A percentile compares a stretch with the other conserved stretches of the same genome.
Evolutionary conservation across 768 basidiomycete genomes (phyloP).

Genomic region (Mycena epipterygia): DNA sequence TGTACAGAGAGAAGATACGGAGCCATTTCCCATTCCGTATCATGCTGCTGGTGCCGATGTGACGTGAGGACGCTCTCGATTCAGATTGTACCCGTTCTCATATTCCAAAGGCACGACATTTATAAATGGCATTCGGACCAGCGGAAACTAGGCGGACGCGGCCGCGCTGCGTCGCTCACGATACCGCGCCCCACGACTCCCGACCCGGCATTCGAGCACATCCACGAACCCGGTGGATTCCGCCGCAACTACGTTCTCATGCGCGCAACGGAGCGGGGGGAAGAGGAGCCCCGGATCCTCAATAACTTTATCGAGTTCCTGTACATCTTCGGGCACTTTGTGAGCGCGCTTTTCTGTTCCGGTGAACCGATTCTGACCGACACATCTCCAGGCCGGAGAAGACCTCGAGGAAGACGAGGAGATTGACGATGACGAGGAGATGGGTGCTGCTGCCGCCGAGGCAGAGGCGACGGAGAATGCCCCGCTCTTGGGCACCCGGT

Average conservation of each 20-base stretch:
- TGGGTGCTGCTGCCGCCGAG: slow-evolving; percentile 38
- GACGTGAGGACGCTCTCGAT: slow-evolving; percentile 73
- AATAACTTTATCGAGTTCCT: slow-evolving; percentile 96
- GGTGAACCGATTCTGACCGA: slow-evolving; percentile 10
- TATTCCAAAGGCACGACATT: slow-evolving; percentile 75
- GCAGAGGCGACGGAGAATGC: slow-evolving; percentile 59
- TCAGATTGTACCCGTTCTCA: slow-evolving; percentile 34
- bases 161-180: slow-evolving; percentile 80
- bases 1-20: slow-evolving; percentile 63
- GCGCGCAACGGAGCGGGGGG: slow-evolving; percentile 76
- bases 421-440: slow-evolving; percentile 69
- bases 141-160: slow-evolving; percentile 68
- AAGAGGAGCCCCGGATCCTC: slow-evolving; percentile 72
- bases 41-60: slow-evolving; percentile 91
- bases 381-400: slow-evolving; percentile 80
- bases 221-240: slow-evolving; percentile 96
- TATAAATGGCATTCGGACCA: slow-evolving; percentile 95
- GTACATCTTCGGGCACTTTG: slow-evolving; percentile 96
- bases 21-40: slow-evolving; percentile 90
- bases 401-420: slow-evolving; percentile 93
- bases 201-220: slow-evolving; percentile 90
- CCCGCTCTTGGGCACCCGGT: slow-evolving; percentile 62
- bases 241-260: slow-evolving; percentile 88
- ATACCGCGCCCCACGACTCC: slow-evolving; percentile 63
- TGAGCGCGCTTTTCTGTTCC: slow-evolving; percentile 56